A percentile compares a stretch with the other conserved stretches of the same genome.
phyloP scores from a whole-genome alignment of 345 rosid species.

The Populus deltoides region DNA sequence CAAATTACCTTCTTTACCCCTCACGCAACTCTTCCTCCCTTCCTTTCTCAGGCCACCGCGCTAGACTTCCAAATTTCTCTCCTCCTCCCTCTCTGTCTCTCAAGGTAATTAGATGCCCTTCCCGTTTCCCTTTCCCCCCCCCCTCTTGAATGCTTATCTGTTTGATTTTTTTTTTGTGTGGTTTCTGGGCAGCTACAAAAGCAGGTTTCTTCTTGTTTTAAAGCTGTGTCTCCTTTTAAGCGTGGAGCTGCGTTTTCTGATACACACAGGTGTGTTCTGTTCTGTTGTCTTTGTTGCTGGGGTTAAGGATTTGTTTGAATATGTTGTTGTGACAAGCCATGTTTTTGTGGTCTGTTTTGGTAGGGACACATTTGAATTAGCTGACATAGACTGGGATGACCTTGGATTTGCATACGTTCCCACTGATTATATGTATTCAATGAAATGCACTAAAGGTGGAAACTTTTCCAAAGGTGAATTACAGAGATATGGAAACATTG shows the following conservation, averaged over 20 bases:
- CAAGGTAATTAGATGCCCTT: constrained; percentile 35
- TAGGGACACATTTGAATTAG: constrained; percentile 42
- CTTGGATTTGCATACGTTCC: constrained; percentile 67
- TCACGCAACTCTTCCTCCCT: constrained; percentile 25
- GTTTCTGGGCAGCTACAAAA: constrained; percentile 28
- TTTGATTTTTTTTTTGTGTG: background rate
- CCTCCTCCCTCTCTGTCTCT: constrained; percentile 29
- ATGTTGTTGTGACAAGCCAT: too few relatives aligned
- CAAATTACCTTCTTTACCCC: constrained; percentile 41
- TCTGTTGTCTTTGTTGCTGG: background rate
- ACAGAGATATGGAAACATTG: constrained; percentile 81
- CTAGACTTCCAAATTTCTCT: background rate
- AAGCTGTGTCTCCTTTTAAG: constrained; percentile 31
- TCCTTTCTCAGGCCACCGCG: constrained; percentile 9
- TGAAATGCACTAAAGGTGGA: constrained; percentile 60
- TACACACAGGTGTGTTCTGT: constrained; percentile 37
- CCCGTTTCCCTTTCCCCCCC: too few relatives aligned
- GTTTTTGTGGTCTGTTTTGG: constrained; percentile 14
- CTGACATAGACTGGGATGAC: constrained; percentile 82
- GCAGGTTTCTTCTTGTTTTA: constrained; percentile 31
- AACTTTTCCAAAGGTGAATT: constrained; percentile 64
- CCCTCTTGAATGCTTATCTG: background rate
- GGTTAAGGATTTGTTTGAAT: too few relatives aligned
- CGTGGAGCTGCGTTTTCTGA: constrained; percentile 37
- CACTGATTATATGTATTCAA: constrained; percentile 83